Base-by-base conservation (phyloP, 1,139 yeast genomes). In the Candida albicans region DNA sequence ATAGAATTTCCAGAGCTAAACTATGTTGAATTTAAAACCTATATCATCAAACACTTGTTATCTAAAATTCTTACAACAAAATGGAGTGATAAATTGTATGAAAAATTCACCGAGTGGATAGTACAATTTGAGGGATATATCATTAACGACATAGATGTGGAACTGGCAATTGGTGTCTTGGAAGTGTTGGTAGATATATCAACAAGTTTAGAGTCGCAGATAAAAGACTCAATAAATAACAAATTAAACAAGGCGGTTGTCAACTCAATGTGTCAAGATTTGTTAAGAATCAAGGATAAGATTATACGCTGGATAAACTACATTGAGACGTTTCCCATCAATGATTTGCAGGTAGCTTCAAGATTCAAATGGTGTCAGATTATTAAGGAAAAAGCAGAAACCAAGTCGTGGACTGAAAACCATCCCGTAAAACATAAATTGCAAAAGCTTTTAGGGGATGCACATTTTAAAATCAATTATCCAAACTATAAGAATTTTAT, bases 401-500 rank as follows among this genome's bases (percentile, higher is more conserved):
- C 64, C 35, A 55, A 61, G 2, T 56, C 59, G 35, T 65, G 69
- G 64, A 58, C 57, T 31, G 67, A 65, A 5, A 68, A 66, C 42
- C 57, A 58, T 11, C 56, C 52, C 15, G 58, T 69, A 5, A 59
- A 62, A 35, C 43, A 45, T 3, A 59, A 59, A 14, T 52, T 73
- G 31, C 45, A 59, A 10, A 57, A 56, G 4, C 49, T 70, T 14
- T 46, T 59, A 10, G 47, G 51, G 0, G 38, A 49, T 6, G 43
- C 57, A 2, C 42, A 38, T 3, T 29, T 38, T 0, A 40, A 37
- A 9, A 43, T 63, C 13, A 45, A 51, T 3, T 55, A 59, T 48
- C 68, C 78, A 1, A 87, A 85, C 53, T 83, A 75, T 54, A 66
- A 73, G 3, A 68, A 75, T 45, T 77, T 93, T n/a, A 84, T 90